phyloP scores from a whole-genome alignment of 768 basidiomycete genomes.

The Suillus weaverae region DNA sequence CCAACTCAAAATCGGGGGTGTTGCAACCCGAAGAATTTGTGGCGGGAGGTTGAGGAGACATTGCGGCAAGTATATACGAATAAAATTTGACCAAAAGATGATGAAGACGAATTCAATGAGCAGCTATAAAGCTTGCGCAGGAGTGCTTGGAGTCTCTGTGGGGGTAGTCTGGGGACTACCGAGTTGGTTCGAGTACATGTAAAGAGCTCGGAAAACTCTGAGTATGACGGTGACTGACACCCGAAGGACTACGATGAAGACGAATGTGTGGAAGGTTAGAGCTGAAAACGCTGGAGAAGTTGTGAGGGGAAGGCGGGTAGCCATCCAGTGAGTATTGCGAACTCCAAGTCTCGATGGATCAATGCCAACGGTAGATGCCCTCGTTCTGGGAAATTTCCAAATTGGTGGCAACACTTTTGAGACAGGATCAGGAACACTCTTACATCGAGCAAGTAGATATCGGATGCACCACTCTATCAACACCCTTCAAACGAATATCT shows the following conservation, averaged over 20 bases:
- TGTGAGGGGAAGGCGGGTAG: neutral
- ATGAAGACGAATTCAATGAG: conserved; percentile 36
- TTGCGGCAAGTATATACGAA: conserved; percentile 31
- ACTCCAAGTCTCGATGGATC: too few relatives aligned
- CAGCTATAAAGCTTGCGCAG: conserved; percentile 62
- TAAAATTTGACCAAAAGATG: conserved; percentile 27
- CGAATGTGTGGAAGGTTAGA: neutral
- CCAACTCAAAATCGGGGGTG: conserved; percentile 72
- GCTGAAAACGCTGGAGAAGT: neutral
- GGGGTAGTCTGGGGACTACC: conserved; percentile 85
- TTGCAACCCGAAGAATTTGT: conserved; percentile 61
- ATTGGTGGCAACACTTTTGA: too few relatives aligned
- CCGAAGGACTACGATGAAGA: conserved; percentile 6
- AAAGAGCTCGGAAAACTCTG: conserved; percentile 45
- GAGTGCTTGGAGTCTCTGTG: conserved; percentile 88
- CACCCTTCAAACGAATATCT: too few relatives aligned
- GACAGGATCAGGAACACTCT: too few relatives aligned
- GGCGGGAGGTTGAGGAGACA: conserved; percentile 49
- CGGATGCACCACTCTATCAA: too few relatives aligned
- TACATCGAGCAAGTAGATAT: too few relatives aligned
- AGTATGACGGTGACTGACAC: conserved; percentile 18
- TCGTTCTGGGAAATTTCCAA: too few relatives aligned
- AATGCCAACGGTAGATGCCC: too few relatives aligned
- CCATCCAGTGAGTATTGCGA: too few relatives aligned
- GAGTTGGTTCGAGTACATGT: conserved; percentile 97